Conservation (phyloP, 345 rosid genomes). For the Ailanthus altissimus region DNA sequence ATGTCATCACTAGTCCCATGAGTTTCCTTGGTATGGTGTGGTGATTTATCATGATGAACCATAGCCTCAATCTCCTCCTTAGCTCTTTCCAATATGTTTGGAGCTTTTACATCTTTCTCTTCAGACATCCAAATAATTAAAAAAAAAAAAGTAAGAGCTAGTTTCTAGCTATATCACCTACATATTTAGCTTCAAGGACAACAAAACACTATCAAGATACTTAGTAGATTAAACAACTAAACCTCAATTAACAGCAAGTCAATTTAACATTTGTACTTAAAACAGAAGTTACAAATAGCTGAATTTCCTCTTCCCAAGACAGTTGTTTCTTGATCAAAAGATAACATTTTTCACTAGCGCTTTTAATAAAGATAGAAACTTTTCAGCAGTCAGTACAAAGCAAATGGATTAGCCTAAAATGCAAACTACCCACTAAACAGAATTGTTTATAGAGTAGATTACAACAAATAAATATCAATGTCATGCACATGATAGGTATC, state of each 20-base stretch:
- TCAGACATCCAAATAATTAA: not conserved
- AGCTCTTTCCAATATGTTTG: conserved; percentile 41
- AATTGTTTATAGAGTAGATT: not conserved
- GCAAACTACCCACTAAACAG: conserved; percentile 3
- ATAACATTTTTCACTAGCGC: not conserved
- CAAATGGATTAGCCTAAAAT: not conserved
- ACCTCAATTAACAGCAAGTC: not conserved
- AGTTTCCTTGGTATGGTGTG: conserved; percentile 44
- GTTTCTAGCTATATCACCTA: not conserved
- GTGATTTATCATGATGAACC: conserved; percentile 33
- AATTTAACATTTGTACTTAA: too few species aligned
- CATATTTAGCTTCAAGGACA: not conserved
- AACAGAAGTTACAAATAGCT: too few species aligned
- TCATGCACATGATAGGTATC: not conserved
- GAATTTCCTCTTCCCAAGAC: not conserved
- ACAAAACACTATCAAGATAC: not conserved
- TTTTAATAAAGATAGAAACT: conserved; percentile 5
- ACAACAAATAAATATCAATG: not conserved
- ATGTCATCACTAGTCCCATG: conserved; percentile 49
- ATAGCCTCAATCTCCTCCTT: conserved; percentile 52
- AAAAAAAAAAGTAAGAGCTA: not conserved
- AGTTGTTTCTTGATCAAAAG: not conserved
- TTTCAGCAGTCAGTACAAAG: not conserved
- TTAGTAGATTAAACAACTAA: not conserved
- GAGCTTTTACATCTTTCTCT: conserved; percentile 41